A percentile compares a stretch with the other conserved stretches of the same genome.
phyloP scores from a whole-genome alignment of 2,329 filamentous ascomycete species.

The Fusarium sp. region DNA sequence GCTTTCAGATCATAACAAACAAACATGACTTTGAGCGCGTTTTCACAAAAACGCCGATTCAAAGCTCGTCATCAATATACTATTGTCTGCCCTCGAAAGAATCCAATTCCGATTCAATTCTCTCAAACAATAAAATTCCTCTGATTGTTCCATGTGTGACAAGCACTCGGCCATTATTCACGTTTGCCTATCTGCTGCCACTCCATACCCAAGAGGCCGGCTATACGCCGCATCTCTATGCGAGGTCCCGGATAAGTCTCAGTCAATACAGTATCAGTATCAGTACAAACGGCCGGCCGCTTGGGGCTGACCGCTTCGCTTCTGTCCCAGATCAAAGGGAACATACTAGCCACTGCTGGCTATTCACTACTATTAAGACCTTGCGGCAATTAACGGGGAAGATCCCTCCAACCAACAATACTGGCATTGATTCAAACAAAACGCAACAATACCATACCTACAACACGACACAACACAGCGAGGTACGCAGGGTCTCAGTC shows the following conservation, averaged over 20 bases:
- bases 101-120: conserved; percentile 3
- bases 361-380: not conserved
- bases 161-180: conserved; percentile 18
- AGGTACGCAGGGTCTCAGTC: conserved; percentile 35
- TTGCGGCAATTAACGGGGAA: conserved; percentile 2
- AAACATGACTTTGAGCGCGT: conserved; percentile 38
- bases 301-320: conserved; percentile 34
- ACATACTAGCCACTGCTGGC: conserved; percentile 2
- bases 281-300: conserved; percentile 30
- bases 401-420: conserved; percentile 13
- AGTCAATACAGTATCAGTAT: conserved; percentile 22
- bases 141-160: conserved; percentile 24
- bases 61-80: conserved; percentile 19
- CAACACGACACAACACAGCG: not conserved
- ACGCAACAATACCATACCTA: conserved; percentile 1
- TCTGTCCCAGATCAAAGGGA: conserved; percentile 20
- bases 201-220: conserved; percentile 26
- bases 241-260: conserved; percentile 39
- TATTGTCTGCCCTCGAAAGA: not conserved
- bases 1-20: conserved; percentile 42
- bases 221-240: conserved; percentile 39
- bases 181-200: conserved; percentile 27
- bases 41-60: conserved; percentile 7
- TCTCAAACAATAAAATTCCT: conserved; percentile 12
- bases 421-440: conserved; percentile 5